phyloP scores from a whole-genome alignment of 495 filamentous ascomycete genomes.

The Thermochaetoides thermophila region DNA sequence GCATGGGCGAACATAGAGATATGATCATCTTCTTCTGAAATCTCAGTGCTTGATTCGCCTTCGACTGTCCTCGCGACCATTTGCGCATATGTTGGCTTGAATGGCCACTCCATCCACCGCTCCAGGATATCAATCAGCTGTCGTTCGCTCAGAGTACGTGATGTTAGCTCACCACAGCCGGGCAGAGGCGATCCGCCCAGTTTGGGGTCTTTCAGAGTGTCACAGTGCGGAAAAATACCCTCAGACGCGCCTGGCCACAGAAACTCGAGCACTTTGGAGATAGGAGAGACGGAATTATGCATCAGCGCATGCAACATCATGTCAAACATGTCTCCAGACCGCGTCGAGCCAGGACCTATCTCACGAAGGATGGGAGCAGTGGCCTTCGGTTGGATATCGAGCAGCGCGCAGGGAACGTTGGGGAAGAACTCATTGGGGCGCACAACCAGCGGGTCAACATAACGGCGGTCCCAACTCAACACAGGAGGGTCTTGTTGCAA shows the following conservation, averaged over 20 bases:
- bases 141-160: conserved; percentile 26
- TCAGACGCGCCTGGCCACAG: conserved; percentile 27
- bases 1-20: not conserved
- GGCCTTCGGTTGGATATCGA: conserved; percentile 32
- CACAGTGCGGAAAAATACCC: conserved; percentile 25
- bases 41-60: not conserved
- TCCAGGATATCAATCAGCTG: conserved; percentile 36
- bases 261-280: conserved; percentile 13
- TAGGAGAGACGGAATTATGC: conserved; percentile 5
- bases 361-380: conserved; percentile 21
- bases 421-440: conserved; percentile 43
- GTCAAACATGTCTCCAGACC: conserved; percentile 24
- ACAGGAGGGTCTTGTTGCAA: conserved; percentile 29
- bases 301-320: conserved; percentile 16
- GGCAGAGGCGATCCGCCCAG: conserved; percentile 23
- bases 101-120: conserved; percentile 47
- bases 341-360: conserved; percentile 19
- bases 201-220: conserved; percentile 22
- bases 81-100: conserved; percentile 29
- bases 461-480: conserved; percentile 50
- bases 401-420: conserved; percentile 19
- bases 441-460: conserved; percentile 33
- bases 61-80: conserved; percentile 18
- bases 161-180: conserved; percentile 17
- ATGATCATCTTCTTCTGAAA: not conserved